A percentile compares a stretch with the other conserved stretches of the same genome.
Evolutionary conservation across 2,329 filamentous ascomycete genomes (phyloP).

Genomic region (Chalaropsis ovoidea): DNA sequence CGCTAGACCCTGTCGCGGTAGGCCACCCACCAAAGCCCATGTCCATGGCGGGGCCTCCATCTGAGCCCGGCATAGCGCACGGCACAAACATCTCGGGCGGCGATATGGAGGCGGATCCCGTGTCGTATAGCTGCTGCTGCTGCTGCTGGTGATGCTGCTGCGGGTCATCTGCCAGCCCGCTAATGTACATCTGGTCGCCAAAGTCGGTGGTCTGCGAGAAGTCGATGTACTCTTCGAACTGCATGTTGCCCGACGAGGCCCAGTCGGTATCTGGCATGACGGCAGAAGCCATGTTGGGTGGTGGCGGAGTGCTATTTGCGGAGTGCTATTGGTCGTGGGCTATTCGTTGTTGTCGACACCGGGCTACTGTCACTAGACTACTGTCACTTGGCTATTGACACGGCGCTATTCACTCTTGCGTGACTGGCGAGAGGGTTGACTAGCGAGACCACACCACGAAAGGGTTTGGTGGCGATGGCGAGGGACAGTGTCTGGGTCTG

Average conservation of each 20-base stretch:
- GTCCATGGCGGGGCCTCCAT: neutral
- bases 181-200: constrained; percentile 18
- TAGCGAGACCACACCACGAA: no score
- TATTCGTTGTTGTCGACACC: no score
- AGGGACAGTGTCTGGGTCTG: no score
- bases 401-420: no score
- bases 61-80: neutral
- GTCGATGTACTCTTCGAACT: constrained; percentile 10
- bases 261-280: neutral
- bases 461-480: no score
- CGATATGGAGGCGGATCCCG: neutral
- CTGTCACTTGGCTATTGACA: no score
- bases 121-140: neutral
- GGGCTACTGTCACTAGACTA: no score
- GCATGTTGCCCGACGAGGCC: constrained; percentile 8
- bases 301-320: no score
- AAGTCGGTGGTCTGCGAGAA: constrained; percentile 13
- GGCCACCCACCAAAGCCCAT: neutral
- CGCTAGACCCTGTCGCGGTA: neutral
- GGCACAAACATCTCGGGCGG: constrained; percentile 10
- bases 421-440: no score
- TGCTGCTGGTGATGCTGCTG: neutral
- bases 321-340: no score
- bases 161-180: neutral
- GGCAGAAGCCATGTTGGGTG: neutral